Percentiles rank a stretch among this genome's conserved stretches.
Conservation (phyloP, 441 rosid genomes). For the Syzygium syzygioides region DNA sequence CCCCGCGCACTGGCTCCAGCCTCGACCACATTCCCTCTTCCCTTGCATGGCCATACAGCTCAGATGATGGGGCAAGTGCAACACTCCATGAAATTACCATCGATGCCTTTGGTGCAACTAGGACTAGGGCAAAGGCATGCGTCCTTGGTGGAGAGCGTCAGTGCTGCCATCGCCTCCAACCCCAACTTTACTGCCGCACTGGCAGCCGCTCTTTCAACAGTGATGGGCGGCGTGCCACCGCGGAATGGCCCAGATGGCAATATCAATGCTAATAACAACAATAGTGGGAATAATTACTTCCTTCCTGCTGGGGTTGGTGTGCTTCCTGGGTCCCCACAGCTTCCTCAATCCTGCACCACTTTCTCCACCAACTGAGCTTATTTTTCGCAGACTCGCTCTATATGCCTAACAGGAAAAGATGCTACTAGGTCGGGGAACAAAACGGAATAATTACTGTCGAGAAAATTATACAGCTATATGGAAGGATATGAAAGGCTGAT, state of each 20-base stretch:
- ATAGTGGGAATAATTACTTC: slow-evolving; percentile 7
- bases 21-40: slow-evolving; percentile 15
- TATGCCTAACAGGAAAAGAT: not conserved
- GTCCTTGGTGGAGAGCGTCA: slow-evolving; percentile 58
- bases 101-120: not conserved
- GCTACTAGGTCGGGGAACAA: not conserved
- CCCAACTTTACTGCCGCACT: slow-evolving; percentile 78
- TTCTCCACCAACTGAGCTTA: slow-evolving; percentile 50
- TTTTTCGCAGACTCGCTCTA: not conserved
- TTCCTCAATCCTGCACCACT: slow-evolving; percentile 90
- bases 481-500: not conserved
- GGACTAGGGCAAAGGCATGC: not conserved
- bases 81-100: slow-evolving; percentile 11
- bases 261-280: slow-evolving; percentile 5
- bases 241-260: not conserved
- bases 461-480: not conserved
- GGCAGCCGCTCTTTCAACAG: slow-evolving; percentile 78
- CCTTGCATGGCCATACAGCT: slow-evolving; percentile 30
- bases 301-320: slow-evolving; percentile 15
- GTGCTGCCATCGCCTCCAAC: slow-evolving; percentile 68
- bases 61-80: slow-evolving; percentile 13
- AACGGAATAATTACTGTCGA: not conserved
- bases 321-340: slow-evolving; percentile 61
- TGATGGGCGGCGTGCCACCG: slow-evolving; percentile 21
- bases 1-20: not conserved